Percentiles rank a stretch among this genome's conserved stretches.
Conservation (phyloP, 2,329 filamentous ascomycete genomes). For the Malbranchea cinnamomea region DNA sequence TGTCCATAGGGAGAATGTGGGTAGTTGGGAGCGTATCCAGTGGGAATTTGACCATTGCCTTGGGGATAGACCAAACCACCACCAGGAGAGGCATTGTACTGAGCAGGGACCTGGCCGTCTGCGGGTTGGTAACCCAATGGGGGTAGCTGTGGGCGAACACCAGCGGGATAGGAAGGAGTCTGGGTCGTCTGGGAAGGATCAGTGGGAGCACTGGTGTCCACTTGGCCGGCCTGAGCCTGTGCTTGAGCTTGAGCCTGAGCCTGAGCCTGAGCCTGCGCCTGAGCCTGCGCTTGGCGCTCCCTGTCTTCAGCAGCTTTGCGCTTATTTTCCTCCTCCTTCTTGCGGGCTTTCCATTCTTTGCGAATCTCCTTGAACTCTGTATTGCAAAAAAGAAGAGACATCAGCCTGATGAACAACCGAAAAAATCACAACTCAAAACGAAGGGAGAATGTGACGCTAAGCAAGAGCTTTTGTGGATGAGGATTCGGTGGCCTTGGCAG, state of each 20-base stretch:
- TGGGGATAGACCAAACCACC: conserved; percentile 33
- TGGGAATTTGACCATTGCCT: conserved; percentile 32
- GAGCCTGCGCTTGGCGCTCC: too few relatives aligned
- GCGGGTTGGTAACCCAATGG: conserved; percentile 58
- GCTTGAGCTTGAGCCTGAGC: too few relatives aligned
- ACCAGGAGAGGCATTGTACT: conserved; percentile 48
- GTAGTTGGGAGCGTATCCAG: conserved; percentile 31
- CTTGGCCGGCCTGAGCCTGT: conserved; percentile 38
- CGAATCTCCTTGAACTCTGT: conserved; percentile 97
- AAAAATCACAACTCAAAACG: background rate
- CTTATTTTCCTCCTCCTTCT: conserved; percentile 91
- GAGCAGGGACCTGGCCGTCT: conserved; percentile 38
- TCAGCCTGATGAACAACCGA: conserved; percentile 4
- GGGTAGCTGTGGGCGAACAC: conserved; percentile 51
- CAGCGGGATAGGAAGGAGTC: conserved; percentile 31
- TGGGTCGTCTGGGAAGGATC: conserved; percentile 27
- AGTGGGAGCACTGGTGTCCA: conserved; percentile 34
- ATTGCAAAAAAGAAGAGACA: conserved; percentile 14
- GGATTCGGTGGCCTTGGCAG: conserved; percentile 12
- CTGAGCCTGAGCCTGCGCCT: too few relatives aligned
- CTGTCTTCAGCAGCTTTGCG: conserved; percentile 85
- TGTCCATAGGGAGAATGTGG: conserved; percentile 36
- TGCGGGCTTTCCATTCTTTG: conserved; percentile 97
- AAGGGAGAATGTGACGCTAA: too few relatives aligned
- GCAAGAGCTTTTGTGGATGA: conserved; percentile 1